phyloP scores from a whole-genome alignment of 108 stramenopile species.

The Schizochytrium sp. region DNA sequence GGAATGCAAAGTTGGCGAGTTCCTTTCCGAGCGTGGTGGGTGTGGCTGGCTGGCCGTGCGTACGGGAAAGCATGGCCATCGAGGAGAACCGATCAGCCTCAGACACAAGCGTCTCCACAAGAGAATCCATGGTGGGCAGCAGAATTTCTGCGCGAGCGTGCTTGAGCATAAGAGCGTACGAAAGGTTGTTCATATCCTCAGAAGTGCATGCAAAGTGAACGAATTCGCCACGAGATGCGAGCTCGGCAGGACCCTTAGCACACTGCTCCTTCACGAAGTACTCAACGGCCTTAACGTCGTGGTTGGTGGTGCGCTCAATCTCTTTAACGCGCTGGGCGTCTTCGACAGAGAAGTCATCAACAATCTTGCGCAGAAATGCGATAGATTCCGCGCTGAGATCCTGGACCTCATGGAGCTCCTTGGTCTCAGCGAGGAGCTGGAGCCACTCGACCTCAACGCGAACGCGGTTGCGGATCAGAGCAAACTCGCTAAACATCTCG shows the following conservation, averaged over 20 bases:
- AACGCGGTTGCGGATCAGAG: conserved; percentile 31
- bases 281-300: conserved; percentile 69
- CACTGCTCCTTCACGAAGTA: conserved; percentile 67
- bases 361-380: background rate
- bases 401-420: conserved; percentile 49
- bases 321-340: conserved; percentile 63
- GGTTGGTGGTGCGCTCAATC: conserved; percentile 65
- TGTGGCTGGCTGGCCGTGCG: conserved; percentile 67
- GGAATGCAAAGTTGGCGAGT: conserved; percentile 63
- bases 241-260: background rate
- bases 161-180: conserved; percentile 55
- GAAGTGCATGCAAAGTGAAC: conserved; percentile 67
- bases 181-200: conserved; percentile 64
- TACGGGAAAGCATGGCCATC: conserved; percentile 65
- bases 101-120: background rate
- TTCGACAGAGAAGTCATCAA: background rate
- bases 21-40: conserved; percentile 68
- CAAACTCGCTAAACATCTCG: conserved; percentile 28
- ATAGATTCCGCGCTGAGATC: conserved; percentile 9
- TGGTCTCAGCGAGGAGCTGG: conserved; percentile 6
- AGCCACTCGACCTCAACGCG: conserved; percentile 61
- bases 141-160: conserved; percentile 55
- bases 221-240: conserved; percentile 46
- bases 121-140: conserved; percentile 9
- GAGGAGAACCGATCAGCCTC: conserved; percentile 24